Percentiles rank a stretch among this genome's conserved stretches.
Conservation (phyloP, 345 rosid species). For the Boechera retrofracta region DNA sequence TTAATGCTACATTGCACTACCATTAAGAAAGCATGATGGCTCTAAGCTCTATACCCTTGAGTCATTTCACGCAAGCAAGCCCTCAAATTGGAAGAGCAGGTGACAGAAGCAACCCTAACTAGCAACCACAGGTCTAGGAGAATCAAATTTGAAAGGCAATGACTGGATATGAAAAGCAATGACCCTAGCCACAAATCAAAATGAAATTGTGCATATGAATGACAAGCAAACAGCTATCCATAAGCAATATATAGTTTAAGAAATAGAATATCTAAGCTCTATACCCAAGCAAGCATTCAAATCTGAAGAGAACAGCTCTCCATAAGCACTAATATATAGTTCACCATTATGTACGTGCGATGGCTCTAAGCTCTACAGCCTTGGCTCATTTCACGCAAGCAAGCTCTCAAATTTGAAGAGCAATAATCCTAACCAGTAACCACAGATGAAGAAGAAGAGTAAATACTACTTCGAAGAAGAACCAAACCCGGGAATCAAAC, state of each 20-base stretch:
- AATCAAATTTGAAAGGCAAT: neutral
- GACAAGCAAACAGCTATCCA: conserved; percentile 15
- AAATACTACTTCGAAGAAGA: conserved; percentile 29
- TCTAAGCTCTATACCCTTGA: neutral
- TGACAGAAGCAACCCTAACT: neutral
- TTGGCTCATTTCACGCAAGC: neutral
- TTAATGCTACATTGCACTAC: neutral
- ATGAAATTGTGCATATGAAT: neutral
- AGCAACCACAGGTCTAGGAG: neutral
- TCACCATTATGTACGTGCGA: neutral
- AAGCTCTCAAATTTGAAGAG: neutral
- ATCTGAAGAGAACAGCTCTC: too few relatives aligned
- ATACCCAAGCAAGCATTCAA: neutral
- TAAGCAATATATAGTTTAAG: neutral
- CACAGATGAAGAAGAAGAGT: conserved; percentile 4
- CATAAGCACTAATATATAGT: neutral
- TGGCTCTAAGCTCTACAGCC: neutral
- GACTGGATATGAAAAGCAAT: neutral
- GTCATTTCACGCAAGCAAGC: neutral
- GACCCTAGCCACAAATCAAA: neutral
- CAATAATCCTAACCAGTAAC: neutral
- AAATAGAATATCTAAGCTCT: neutral
- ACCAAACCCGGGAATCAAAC: conserved; percentile 71
- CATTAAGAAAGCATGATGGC: neutral
- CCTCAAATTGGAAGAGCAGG: neutral